Base-by-base conservation (phyloP, 2,329 filamentous ascomycete species). In the Penicillium sp. region DNA sequence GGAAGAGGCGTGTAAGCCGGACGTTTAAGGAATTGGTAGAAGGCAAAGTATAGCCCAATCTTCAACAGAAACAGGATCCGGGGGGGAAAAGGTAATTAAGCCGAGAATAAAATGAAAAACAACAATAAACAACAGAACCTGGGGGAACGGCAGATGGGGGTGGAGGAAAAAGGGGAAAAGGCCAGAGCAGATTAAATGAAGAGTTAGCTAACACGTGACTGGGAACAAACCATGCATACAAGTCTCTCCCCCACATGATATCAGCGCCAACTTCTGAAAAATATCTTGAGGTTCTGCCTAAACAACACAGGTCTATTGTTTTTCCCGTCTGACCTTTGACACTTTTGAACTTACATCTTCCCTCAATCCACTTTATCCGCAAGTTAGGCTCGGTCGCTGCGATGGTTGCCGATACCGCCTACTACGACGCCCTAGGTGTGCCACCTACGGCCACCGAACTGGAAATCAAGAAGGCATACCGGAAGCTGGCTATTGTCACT, bases 391-490 rank as follows among this genome's bases (percentile, higher is more conserved):
- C 41, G 36, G 34, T 27, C 25, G 36, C 45, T 50, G 31, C 31
- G 36, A 95, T 95, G 91, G 91, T 94, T 68, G 89, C 89, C 69
- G 91, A 96, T 76, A 95, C 91, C 57, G 80, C 85, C 67, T 96
- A 96, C 78, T 95, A 95, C 77, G 92, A 96, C 77, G 86, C 86
- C 67, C 82, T 97, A 39, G 90, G 89, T 71, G 92, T 97, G 69
- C 81, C 87, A 78, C 88, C 91, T 64, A 91, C 88, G 55, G 93
- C 92, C 31, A 89, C 90, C 39, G 90, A 93, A 74, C 84, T 96
- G 50, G 92, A 97, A 74, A 97, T 97, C 78, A 97, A 97, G 77
- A 96, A 96, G 80, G 92, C 92, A 29, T 97, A 97, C 78, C 87
- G 92, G 73, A 97, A 93, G 79, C 84, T 94, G 66, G 94, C 94